phyloP scores from a whole-genome alignment of 306 rosid species.

The Mimosa pudica region DNA sequence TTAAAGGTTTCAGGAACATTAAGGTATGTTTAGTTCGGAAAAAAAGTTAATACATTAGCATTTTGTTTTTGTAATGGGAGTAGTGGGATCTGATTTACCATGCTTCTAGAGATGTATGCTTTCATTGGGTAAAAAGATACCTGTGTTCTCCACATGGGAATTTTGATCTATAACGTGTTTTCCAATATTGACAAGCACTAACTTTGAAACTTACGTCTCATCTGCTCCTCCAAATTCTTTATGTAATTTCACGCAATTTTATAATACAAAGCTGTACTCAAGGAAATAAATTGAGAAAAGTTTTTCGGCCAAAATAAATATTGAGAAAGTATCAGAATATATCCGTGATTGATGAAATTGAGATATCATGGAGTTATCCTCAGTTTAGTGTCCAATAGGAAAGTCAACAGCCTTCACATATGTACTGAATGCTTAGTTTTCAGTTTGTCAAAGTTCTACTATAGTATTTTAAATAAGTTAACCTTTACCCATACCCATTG shows the following conservation, averaged over 20 bases:
- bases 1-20: too few relatives aligned
- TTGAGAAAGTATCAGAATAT: background rate
- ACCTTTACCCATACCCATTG: too few relatives aligned
- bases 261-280: background rate
- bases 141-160: background rate
- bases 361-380: background rate
- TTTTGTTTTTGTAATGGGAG: too few relatives aligned
- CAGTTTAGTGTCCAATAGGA: background rate
- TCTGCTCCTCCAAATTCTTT: background rate
- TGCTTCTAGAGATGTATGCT: background rate
- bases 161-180: background rate
- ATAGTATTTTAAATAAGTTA: too few relatives aligned
- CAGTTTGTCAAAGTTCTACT: background rate
- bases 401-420: background rate
- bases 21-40: too few relatives aligned
- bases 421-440: too few relatives aligned
- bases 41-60: too few relatives aligned
- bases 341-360: background rate
- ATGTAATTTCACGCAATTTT: background rate
- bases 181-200: background rate
- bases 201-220: slow-evolving; percentile 7
- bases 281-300: background rate
- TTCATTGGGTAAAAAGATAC: background rate
- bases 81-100: background rate
- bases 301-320: too few relatives aligned